phyloP scores from a whole-genome alignment of 2,329 filamentous ascomycete genomes.

The Penicillium brevicompactum region DNA sequence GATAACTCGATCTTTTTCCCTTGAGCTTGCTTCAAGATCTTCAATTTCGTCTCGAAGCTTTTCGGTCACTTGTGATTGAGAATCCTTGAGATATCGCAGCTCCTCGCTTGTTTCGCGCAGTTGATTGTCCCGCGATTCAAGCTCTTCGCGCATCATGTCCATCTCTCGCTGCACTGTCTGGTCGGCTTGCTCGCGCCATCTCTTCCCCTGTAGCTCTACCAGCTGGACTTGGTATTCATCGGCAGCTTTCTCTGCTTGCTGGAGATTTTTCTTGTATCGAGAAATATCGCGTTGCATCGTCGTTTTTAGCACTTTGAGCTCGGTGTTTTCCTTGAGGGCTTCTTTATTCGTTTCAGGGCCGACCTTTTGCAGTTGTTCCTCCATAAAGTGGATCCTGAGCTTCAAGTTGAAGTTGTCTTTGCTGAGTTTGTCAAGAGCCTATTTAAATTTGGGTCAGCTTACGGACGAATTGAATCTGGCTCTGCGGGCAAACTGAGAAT shows the following conservation, averaged over 20 bases:
- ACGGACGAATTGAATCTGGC: background rate
- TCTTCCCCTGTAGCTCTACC: slow-evolving; percentile 76
- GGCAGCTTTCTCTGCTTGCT: slow-evolving; percentile 80
- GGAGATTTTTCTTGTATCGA: slow-evolving; percentile 81
- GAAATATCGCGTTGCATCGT: slow-evolving; percentile 87
- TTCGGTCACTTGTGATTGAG: slow-evolving; percentile 60
- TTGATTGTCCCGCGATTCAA: slow-evolving; percentile 50
- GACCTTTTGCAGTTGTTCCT: slow-evolving; percentile 83
- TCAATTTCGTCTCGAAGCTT: slow-evolving; percentile 73
- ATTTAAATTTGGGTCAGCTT: slow-evolving; percentile 15
- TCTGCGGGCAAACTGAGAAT: background rate
- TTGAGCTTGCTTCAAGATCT: slow-evolving; percentile 73
- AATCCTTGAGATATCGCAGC: slow-evolving; percentile 59
- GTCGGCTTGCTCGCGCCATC: slow-evolving; percentile 74
- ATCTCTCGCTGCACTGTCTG: slow-evolving; percentile 68
- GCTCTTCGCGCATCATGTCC: slow-evolving; percentile 51
- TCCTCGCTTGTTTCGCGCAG: slow-evolving; percentile 51
- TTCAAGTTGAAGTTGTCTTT: slow-evolving; percentile 99
- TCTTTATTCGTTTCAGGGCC: slow-evolving; percentile 88
- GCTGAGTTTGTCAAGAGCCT: slow-evolving; percentile 87
- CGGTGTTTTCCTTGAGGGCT: slow-evolving; percentile 90
- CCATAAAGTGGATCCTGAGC: slow-evolving; percentile 94
- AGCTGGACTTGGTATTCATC: slow-evolving; percentile 82
- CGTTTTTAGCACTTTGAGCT: slow-evolving; percentile 89
- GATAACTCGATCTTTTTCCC: slow-evolving; percentile 73